phyloP scores from a whole-genome alignment of 176 grass and related monocot species.

The Pontederia paniculata region DNA sequence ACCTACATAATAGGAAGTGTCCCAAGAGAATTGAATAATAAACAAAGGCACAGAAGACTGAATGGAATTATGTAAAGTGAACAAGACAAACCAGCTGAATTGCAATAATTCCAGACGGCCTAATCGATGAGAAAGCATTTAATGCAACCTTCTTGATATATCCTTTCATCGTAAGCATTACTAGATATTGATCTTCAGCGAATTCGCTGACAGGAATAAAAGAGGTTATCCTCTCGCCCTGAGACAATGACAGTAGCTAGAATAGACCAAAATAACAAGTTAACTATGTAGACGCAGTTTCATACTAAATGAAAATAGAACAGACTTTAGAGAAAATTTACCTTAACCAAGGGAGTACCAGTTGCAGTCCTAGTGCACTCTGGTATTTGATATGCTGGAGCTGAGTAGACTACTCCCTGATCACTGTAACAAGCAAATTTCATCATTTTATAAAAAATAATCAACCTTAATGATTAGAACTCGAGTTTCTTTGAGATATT shows the following conservation, averaged over 20 bases:
- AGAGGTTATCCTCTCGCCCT: constrained; percentile 89
- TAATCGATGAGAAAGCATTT: constrained; percentile 80
- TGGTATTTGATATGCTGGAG: constrained; percentile 78
- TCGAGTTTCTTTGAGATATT: too few species aligned
- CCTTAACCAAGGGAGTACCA: constrained; percentile 84
- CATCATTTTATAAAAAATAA: too few species aligned
- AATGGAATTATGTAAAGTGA: constrained; percentile 17
- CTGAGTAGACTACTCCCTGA: constrained; percentile 88
- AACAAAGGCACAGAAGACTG: not conserved
- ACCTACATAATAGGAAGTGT: constrained; percentile 22
- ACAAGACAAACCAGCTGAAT: constrained; percentile 64
- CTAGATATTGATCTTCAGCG: constrained; percentile 70
- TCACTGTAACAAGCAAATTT: constrained; percentile 42
- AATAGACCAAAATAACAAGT: constrained; percentile 1
- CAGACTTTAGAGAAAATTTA: constrained; percentile 12
- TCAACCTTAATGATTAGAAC: too few species aligned
- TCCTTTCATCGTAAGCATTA: constrained; percentile 79
- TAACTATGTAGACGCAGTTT: too few species aligned
- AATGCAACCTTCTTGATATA: constrained; percentile 92
- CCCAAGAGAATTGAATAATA: constrained; percentile 15
- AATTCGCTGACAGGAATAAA: constrained; percentile 91
- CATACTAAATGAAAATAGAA: not conserved
- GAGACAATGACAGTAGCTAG: constrained; percentile 69
- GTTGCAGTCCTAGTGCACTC: constrained; percentile 81
- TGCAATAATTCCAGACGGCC: constrained; percentile 72